These are phyloP conservation scores for Cornus controversa DNA, from an alignment of 148 eudicot genomes.

Conservation along the genomic window DNA sequence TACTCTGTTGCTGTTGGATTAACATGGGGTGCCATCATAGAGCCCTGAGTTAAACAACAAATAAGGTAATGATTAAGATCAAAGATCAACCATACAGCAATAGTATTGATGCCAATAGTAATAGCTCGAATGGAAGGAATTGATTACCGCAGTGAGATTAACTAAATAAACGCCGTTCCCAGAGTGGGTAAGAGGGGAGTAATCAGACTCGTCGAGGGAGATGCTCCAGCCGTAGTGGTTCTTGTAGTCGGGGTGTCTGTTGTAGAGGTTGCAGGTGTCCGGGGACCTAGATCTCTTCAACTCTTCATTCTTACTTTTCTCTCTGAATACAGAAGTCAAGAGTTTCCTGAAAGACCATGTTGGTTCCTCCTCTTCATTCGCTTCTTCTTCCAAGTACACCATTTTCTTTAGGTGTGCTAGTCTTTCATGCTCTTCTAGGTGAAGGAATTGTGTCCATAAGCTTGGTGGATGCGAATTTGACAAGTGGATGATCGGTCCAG, in stretches of 20 bases:
- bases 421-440: conserved; percentile 40
- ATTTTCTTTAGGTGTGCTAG: conserved; percentile 44
- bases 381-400: conserved; percentile 24
- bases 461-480: conserved; percentile 37
- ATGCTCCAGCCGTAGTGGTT: conserved; percentile 75
- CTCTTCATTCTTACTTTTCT: conserved; percentile 25
- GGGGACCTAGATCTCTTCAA: conserved; percentile 27
- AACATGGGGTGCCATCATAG: conserved; percentile 94
- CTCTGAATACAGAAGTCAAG: conserved; percentile 34
- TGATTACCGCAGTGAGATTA: conserved; percentile 76
- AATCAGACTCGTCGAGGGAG: conserved; percentile 57
- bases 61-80: too few relatives aligned
- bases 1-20: conserved; percentile 83
- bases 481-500: conserved; percentile 65
- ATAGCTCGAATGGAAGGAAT: neutral
- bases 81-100: too few relatives aligned
- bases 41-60: too few relatives aligned
- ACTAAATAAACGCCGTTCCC: conserved; percentile 61
- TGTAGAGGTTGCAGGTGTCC: conserved; percentile 59
- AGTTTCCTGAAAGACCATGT: conserved; percentile 52
- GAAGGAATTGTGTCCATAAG: conserved; percentile 53
- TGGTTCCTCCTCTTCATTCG: conserved; percentile 23
- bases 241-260: conserved; percentile 52
- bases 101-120: too few relatives aligned
- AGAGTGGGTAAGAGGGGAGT: conserved; percentile 53